Evolutionary conservation across 2,329 filamentous ascomycete species (phyloP).

Genomic region (Sporothrix phasma): DNA sequence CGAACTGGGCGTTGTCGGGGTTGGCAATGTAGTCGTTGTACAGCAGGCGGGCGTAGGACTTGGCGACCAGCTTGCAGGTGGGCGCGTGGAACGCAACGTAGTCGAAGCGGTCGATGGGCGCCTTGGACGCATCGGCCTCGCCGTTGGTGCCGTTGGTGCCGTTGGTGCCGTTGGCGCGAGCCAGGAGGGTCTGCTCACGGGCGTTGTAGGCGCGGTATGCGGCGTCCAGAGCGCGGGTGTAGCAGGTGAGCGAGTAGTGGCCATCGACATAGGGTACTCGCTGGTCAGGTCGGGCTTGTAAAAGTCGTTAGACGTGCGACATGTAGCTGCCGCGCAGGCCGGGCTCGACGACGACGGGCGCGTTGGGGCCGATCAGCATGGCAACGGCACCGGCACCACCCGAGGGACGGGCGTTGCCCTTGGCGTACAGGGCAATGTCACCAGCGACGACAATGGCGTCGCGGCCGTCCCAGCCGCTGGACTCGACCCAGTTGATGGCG

Average conservation of each 20-base stretch:
- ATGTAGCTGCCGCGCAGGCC: constrained; percentile 73
- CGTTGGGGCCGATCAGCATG: constrained; percentile 68
- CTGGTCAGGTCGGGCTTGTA: constrained; percentile 83
- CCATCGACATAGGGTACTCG: constrained; percentile 80
- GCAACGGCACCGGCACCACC: constrained; percentile 72
- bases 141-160: constrained; percentile 33
- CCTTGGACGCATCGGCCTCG: constrained; percentile 46
- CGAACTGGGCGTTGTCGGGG: constrained; percentile 56
- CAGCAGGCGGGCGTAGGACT: constrained; percentile 72
- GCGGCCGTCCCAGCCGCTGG: constrained; percentile 75
- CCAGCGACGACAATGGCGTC: constrained; percentile 71
- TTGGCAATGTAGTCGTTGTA: constrained; percentile 78
- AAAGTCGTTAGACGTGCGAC: constrained; percentile 78
- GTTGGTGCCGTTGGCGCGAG: constrained; percentile 31
- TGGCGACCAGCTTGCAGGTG: constrained; percentile 78
- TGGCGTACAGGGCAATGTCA: constrained; percentile 78
- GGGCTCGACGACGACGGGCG: constrained; percentile 65
- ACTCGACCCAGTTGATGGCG: constrained; percentile 76
- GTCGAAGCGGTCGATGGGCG: constrained; percentile 69
- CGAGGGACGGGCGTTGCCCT: constrained; percentile 71
- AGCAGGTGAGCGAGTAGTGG: constrained; percentile 74
- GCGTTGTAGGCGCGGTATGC: constrained; percentile 74
- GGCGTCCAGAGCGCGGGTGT: constrained; percentile 68
- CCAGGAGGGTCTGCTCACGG: constrained; percentile 51
- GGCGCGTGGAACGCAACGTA: constrained; percentile 76